phyloP scores from a whole-genome alignment of 345 rosid species.

The Gossypium longicalyx region DNA sequence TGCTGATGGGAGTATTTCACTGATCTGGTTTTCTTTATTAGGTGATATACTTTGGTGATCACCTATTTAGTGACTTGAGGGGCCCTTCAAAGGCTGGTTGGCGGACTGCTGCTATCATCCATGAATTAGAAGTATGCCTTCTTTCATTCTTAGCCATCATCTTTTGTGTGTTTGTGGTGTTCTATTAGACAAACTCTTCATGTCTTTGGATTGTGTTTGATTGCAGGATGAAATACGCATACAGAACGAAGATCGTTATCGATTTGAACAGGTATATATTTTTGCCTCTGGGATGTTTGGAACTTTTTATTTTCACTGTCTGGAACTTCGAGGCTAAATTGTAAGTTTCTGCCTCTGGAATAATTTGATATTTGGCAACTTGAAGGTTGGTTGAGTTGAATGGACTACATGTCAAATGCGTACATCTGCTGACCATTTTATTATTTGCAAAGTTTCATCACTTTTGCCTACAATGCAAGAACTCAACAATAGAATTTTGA shows the following conservation, averaged over 20 bases:
- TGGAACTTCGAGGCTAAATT: background rate
- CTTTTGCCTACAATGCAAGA: background rate
- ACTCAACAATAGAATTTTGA: background rate
- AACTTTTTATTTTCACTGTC: background rate
- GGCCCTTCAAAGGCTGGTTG: constrained; percentile 98
- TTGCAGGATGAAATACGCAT: constrained; percentile 79
- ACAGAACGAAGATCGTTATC: constrained; percentile 70
- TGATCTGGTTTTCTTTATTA: constrained; percentile 19
- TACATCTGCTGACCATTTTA: background rate
- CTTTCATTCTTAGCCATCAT: constrained; percentile 3
- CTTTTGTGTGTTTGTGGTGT: background rate
- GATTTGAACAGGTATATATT: constrained; percentile 78
- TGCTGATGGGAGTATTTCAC: constrained; percentile 1
- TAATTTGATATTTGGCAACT: background rate
- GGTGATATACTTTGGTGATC: constrained; percentile 99
- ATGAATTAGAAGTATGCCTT: constrained; percentile 74
- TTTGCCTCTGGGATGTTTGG: background rate
- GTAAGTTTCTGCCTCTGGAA: background rate
- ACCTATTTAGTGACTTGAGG: constrained; percentile 90
- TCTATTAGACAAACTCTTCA: background rate
- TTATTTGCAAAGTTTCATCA: background rate
- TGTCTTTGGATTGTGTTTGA: constrained; percentile 3
- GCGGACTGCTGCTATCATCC: constrained; percentile 98
- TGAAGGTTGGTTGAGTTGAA: constrained; percentile 1
- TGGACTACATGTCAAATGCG: background rate